Base-by-base conservation (phyloP, 331 rosid species). In the Spiraea crenata region DNA sequence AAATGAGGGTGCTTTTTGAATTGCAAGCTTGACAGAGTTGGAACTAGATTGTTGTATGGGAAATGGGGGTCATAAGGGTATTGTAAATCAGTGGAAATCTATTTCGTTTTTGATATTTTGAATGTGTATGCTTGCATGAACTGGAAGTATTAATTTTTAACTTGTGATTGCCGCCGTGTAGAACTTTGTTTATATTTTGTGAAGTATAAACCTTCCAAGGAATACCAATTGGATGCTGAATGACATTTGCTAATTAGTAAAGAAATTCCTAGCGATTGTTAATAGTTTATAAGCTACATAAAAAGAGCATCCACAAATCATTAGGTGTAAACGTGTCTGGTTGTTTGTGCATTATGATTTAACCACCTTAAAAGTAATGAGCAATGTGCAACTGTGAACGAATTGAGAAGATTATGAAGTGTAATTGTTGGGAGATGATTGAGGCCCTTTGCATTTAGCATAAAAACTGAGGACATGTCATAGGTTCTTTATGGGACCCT, bases 11-110 rank as follows among this genome's bases (percentile, higher is more conserved):
- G 50, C 35, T 63, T 40, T 60, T 40, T 60, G 71, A 60, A 58
- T 69, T 40, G 47, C 19, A 39, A 42, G 16, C 42, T 49, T 19
- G 14, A 47, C 41, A 44, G 60, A 5, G 57, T 66, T 73, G 41
- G 66, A 25, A 57, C 46, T 57, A 25, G 9, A 44, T 62, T 70
- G 47, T 39, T 64, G 60, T 60, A 66, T 52, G 57, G 57, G 38
- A 70, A 71, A 52, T 63, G 62, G 47, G 46, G 49, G 50, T 71
- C 19, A 38, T 57, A 20, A 80, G 51, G 74, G 57, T 58, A 55
- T 20, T 55, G 37, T n/a, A 52, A 42, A 34, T 64, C 20, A 64
- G 56, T 52, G 69, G 25, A 25, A 25, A 25, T 25, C 31, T 25
- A 17, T 44, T 44, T 62, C 6, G 31, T 9, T 65, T 45, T 65